Conservation (phyloP, 129 eudicot genomes). For the Flaveria brownii region DNA sequence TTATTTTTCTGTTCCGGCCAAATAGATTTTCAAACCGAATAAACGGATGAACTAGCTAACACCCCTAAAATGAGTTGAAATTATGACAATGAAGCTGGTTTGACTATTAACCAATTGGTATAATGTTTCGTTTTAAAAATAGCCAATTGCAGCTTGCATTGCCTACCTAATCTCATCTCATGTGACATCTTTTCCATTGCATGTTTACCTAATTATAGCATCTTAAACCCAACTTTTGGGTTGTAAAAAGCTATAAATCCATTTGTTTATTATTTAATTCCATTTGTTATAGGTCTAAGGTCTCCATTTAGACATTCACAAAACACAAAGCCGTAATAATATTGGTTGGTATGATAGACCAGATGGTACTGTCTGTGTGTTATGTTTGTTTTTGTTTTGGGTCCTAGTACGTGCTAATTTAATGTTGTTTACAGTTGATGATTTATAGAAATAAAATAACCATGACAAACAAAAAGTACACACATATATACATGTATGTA, state of each 20-base stretch:
- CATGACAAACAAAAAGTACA: neutral
- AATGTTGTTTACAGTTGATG: neutral
- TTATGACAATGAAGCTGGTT: conserved; percentile 10
- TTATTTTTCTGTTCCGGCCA: no score
- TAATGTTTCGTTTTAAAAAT: conserved; percentile 18
- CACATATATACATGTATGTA: neutral
- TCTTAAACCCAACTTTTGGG: conserved; percentile 22
- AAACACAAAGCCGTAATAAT: neutral
- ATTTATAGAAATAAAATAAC: conserved; percentile 5
- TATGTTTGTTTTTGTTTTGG: neutral
- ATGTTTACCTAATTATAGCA: conserved; percentile 31
- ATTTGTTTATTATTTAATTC: neutral
- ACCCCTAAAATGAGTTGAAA: neutral
- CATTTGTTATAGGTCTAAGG: neutral
- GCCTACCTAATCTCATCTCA: conserved; percentile 34
- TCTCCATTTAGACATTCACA: neutral
- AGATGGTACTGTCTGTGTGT: neutral
- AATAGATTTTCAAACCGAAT: no score
- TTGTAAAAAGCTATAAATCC: neutral
- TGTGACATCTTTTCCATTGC: conserved; percentile 31
- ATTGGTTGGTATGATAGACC: neutral
- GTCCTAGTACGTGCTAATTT: neutral
- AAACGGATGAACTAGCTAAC: no score
- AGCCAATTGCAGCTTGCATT: conserved; percentile 23
- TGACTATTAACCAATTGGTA: conserved; percentile 30